Percentiles rank a stretch among this genome's conserved stretches.
Conservation (phyloP, 768 basidiomycete species). For the Trametes punicea region DNA sequence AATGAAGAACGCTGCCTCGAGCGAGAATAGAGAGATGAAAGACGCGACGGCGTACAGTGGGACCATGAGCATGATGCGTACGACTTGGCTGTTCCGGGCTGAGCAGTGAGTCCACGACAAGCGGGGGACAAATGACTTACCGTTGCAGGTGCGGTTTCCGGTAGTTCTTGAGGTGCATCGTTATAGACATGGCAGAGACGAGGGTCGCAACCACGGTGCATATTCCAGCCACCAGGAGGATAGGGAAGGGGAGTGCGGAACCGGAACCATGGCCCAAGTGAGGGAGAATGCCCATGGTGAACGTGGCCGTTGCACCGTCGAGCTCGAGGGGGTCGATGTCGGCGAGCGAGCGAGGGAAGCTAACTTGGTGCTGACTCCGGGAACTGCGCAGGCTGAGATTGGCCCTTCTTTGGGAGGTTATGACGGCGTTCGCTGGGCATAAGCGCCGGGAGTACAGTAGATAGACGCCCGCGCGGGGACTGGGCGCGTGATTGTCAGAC, state of each 20-base stretch:
- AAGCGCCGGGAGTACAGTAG: neutral
- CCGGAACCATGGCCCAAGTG: constrained; percentile 45
- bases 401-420: no score
- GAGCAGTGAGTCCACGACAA: no score
- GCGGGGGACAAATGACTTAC: constrained; percentile 39
- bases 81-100: constrained; percentile 88
- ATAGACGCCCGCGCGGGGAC: neutral
- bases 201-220: constrained; percentile 67
- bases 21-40: constrained; percentile 87
- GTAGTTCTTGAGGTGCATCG: constrained; percentile 82
- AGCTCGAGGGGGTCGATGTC: neutral
- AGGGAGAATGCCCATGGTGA: neutral
- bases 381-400: neutral
- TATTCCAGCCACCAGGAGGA: constrained; percentile 61
- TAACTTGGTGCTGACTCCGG: no score
- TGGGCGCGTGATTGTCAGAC: constrained; percentile 1
- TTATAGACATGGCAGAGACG: constrained; percentile 72
- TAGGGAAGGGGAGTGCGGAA: constrained; percentile 41
- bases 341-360: neutral
- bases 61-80: constrained; percentile 96
- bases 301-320: neutral
- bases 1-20: constrained; percentile 95
- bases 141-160: constrained; percentile 77
- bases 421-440: neutral
- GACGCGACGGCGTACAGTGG: constrained; percentile 91